phyloP scores from a whole-genome alignment of 139 green algal genomes.

The Chlamydomonas applanata region DNA sequence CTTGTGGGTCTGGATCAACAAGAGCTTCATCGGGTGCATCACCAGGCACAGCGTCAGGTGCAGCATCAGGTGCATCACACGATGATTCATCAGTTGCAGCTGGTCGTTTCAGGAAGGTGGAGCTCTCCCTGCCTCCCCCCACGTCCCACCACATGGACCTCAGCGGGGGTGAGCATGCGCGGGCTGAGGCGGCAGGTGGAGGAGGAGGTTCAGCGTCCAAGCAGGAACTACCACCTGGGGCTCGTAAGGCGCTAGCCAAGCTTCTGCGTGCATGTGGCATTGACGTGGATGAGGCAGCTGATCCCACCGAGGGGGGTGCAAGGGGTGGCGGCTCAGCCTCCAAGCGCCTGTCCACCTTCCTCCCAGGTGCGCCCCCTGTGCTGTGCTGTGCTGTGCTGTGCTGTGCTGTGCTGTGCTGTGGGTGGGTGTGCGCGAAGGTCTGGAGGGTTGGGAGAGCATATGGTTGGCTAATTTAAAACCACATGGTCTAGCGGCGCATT shows the following conservation, averaged over 20 bases:
- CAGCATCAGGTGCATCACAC: neutral
- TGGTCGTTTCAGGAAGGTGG: too few species aligned
- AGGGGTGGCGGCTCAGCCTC: neutral
- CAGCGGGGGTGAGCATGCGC: neutral
- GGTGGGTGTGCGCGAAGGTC: too few species aligned
- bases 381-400: too few species aligned
- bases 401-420: too few species aligned
- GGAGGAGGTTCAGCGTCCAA: neutral
- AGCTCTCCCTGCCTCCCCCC: neutral
- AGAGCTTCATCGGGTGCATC: too few species aligned
- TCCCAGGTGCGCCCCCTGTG: neutral
- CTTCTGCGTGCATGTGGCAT: slow-evolving; percentile 7
- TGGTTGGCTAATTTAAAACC: too few species aligned
- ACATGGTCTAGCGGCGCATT: too few species aligned
- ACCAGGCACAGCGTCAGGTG: neutral
- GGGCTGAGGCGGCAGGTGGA: neutral
- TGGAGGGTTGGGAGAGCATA: too few species aligned
- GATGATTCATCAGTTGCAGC: too few species aligned
- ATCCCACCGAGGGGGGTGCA: neutral
- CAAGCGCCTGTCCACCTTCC: slow-evolving; percentile 1
- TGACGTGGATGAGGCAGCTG: neutral
- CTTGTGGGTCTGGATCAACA: too few species aligned
- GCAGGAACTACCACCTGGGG: neutral
- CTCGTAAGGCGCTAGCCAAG: neutral
- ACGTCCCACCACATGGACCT: neutral